Evolutionary conservation across 1,284 basidiomycete species (phyloP).

Genomic region (Ceratorhiza oryzae-sativae): DNA sequence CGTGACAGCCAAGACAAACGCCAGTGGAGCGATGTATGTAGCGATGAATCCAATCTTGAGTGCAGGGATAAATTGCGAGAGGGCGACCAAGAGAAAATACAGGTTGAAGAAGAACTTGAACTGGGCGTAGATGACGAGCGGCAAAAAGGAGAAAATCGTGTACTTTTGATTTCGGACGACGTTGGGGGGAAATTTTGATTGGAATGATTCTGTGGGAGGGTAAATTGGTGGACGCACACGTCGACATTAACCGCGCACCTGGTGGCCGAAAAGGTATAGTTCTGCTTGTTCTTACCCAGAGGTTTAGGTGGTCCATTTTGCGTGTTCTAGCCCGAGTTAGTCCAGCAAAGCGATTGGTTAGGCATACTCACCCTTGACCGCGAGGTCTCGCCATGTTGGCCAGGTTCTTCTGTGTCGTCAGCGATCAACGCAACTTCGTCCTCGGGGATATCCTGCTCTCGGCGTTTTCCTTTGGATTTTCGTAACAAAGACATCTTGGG

Average conservation of each 20-base stretch:
- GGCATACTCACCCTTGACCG: not conserved
- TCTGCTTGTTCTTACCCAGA: slow-evolving; percentile 60
- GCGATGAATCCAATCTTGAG: slow-evolving; percentile 97
- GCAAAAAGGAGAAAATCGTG: slow-evolving; percentile 92
- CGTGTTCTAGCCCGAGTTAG: not conserved
- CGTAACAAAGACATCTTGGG: slow-evolving; percentile 4
- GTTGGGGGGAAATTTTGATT: slow-evolving; percentile 77
- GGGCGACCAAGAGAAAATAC: slow-evolving; percentile 96
- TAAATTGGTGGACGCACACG: not conserved
- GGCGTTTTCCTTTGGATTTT: slow-evolving; percentile 19
- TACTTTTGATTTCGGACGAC: slow-evolving; percentile 98
- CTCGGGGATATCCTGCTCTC: slow-evolving; percentile 29
- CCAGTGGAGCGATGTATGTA: slow-evolving; percentile 95
- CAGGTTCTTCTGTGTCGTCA: slow-evolving; percentile 17
- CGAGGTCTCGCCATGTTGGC: not conserved
- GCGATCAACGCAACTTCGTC: slow-evolving; percentile 26
- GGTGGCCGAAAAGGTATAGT: slow-evolving; percentile 78
- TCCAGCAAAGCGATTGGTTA: not conserved
- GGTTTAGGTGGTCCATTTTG: not conserved
- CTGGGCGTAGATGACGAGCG: slow-evolving; percentile 97
- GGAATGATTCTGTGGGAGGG: slow-evolving; percentile 49
- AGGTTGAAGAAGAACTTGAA: slow-evolving; percentile 99
- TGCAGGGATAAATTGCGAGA: slow-evolving; percentile 95
- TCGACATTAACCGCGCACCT: slow-evolving; percentile 54
- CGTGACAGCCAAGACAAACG: slow-evolving; percentile 92